Percentiles rank a stretch among this genome's conserved stretches.
These are phyloP conservation scores for Begonia loranthoides DNA, from an alignment of 306 rosid species.

Conservation along the genomic window DNA sequence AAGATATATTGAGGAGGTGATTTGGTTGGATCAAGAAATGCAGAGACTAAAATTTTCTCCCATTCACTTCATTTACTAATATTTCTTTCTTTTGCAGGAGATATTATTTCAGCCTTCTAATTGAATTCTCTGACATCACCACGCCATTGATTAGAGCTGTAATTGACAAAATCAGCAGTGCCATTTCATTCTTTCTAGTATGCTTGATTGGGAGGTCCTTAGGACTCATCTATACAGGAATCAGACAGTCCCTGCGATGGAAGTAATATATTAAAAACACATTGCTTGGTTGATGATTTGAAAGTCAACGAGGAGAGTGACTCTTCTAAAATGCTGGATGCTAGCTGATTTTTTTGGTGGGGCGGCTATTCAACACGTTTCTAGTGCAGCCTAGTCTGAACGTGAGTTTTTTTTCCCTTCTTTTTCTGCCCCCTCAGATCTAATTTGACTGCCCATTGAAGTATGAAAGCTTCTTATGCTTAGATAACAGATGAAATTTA, in stretches of 20 bases:
- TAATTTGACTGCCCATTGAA: too few relatives aligned
- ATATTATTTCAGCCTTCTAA: slow-evolving; percentile 83
- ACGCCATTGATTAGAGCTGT: slow-evolving; percentile 62
- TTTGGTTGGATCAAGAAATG: too few relatives aligned
- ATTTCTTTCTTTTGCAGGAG: slow-evolving; percentile 34
- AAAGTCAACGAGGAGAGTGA: neutral
- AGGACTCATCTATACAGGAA: slow-evolving; percentile 89
- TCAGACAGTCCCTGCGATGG: slow-evolving; percentile 79
- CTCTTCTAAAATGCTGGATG: too few relatives aligned
- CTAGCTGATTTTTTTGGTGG: too few relatives aligned
- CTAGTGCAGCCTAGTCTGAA: too few relatives aligned
- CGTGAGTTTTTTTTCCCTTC: too few relatives aligned
- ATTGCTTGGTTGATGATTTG: neutral
- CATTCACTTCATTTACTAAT: neutral
- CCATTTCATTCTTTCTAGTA: slow-evolving; percentile 69
- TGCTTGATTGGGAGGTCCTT: slow-evolving; percentile 85
- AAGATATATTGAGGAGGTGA: too few relatives aligned
- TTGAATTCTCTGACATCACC: slow-evolving; percentile 77
- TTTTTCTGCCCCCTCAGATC: too few relatives aligned
- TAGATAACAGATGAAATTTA: too few relatives aligned
- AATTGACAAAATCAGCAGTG: slow-evolving; percentile 57
- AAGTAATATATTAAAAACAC: slow-evolving; percentile 21
- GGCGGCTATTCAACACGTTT: too few relatives aligned
- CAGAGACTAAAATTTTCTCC: too few relatives aligned
- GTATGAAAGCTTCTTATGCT: too few relatives aligned